Evolutionary conservation across 2,329 filamentous ascomycete genomes (phyloP), one percentile per base, ranked within the genome.

Genomic region (Aspergillus fumigatus): DNA sequence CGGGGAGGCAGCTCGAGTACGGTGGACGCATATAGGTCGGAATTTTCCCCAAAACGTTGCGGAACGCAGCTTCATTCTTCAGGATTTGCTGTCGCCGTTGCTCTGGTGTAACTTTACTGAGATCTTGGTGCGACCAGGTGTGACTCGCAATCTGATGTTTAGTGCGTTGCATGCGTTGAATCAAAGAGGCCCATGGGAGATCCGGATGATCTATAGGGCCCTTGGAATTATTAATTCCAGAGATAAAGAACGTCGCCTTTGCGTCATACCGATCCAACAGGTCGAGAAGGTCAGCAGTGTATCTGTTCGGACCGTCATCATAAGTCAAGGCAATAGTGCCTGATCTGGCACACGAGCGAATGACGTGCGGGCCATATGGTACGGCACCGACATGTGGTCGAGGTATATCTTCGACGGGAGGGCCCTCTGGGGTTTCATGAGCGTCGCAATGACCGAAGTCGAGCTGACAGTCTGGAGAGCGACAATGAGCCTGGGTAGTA

Each of bases 241-340:
- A 84, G 59, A 88, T 77, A 70, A 88, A 88, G 69, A 89, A 89
- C 1, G 87, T 89, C 1, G 84, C 86, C 61, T 83, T 86, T 14
- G 83, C 85, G 27, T 80, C 75, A 65, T 87, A 85, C 26, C 73
- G 76, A 57, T 79, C 78, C 48, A 89, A 77, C 53, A 86, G 76
- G 64, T 88, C 82, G 11, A 88, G 77, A 11, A 89, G 78, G 58
- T 85, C 80, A 43, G 73, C 72, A 1, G 86, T 88, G 69, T 84
- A 87, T 21, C 78, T 70, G 60, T 82, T 82, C 23, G 86, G 86
- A 1, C 86, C 86, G 67, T 88, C 86, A 62, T 88, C 86, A 62
- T 82, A 88, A 0, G 86, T 88, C 54, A 89, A 69, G 19, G 86
- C 86, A 63, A 89, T 79, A 10, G 82, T 83, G 52, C 85, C 83